These are phyloP conservation scores for Phytomonas sp. DNA, from an alignment of 208 protist species.

Conservation along the genomic window DNA sequence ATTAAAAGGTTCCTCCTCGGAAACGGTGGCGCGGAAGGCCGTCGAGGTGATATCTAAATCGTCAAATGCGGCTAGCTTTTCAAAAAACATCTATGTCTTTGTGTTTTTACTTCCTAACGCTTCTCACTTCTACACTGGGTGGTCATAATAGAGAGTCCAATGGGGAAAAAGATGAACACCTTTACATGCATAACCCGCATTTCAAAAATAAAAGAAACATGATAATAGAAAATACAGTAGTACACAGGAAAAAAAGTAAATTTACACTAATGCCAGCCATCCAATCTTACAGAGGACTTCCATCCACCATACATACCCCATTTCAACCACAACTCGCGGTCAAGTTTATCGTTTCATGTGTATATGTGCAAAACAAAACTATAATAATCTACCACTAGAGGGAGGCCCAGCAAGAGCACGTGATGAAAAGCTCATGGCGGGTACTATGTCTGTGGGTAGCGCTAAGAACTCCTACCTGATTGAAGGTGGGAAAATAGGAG, in stretches of 20 bases:
- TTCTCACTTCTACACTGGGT: background rate
- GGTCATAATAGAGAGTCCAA: background rate
- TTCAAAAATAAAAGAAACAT: background rate
- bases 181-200: background rate
- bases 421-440: constrained; percentile 26
- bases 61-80: background rate
- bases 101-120: constrained; percentile 1
- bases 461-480: background rate
- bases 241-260: constrained; percentile 5
- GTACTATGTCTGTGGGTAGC: constrained; percentile 66
- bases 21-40: constrained; percentile 51
- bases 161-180: background rate
- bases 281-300: constrained; percentile 5
- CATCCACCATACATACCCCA: background rate
- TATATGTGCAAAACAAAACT: background rate
- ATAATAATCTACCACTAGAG: constrained; percentile 42
- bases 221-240: background rate
- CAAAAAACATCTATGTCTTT: background rate
- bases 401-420: constrained; percentile 60
- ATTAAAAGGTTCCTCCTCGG: constrained; percentile 45
- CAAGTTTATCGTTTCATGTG: background rate
- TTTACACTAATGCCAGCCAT: background rate
- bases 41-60: constrained; percentile 25
- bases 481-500: background rate
- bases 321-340: background rate